These are phyloP conservation scores for Aspergillus tanneri DNA, from an alignment of 2,329 filamentous ascomycete species.

Conservation along the genomic window DNA sequence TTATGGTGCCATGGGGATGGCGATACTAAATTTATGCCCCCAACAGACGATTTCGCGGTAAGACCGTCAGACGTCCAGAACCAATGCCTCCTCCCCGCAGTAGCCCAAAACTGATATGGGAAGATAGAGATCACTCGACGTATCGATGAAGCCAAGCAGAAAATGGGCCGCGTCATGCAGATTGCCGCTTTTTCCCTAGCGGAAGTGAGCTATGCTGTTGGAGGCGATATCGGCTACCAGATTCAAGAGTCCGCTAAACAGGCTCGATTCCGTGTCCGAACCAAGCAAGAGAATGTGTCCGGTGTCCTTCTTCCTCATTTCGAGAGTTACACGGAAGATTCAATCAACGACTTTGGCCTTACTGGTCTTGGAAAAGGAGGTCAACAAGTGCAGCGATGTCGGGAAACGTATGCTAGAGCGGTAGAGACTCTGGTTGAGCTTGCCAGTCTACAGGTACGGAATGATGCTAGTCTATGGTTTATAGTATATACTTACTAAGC, in stretches of 20 bases:
- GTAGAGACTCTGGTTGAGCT: constrained; percentile 95
- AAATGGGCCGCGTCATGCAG: constrained; percentile 99
- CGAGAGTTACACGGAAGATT: constrained; percentile 84
- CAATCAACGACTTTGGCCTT: constrained; percentile 91
- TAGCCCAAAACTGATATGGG: constrained; percentile 25
- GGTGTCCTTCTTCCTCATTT: constrained; percentile 93
- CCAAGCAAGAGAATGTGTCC: constrained; percentile 97
- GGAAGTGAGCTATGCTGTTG: constrained; percentile 95
- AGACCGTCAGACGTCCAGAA: constrained; percentile 22
- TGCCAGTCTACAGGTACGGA: constrained; percentile 74
- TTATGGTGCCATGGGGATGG: constrained; percentile 7
- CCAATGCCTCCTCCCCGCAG: constrained; percentile 23
- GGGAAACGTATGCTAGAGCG: constrained; percentile 92
- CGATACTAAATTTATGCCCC: constrained; percentile 19
- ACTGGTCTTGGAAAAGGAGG: constrained; percentile 95
- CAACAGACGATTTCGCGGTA: constrained; percentile 82
- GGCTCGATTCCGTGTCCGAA: constrained; percentile 86
- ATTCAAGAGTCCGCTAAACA: constrained; percentile 94
- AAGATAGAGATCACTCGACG: constrained; percentile 82
- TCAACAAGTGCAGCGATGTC: constrained; percentile 90
- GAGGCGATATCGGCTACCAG: constrained; percentile 93
- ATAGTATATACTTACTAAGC: background rate
- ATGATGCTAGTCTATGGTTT: background rate
- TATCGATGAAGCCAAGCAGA: constrained; percentile 98
- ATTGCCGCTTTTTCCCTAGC: constrained; percentile 96